Evolutionary conservation across 257 asterid species (phyloP).

Genomic region (Coffea eugenioides): DNA sequence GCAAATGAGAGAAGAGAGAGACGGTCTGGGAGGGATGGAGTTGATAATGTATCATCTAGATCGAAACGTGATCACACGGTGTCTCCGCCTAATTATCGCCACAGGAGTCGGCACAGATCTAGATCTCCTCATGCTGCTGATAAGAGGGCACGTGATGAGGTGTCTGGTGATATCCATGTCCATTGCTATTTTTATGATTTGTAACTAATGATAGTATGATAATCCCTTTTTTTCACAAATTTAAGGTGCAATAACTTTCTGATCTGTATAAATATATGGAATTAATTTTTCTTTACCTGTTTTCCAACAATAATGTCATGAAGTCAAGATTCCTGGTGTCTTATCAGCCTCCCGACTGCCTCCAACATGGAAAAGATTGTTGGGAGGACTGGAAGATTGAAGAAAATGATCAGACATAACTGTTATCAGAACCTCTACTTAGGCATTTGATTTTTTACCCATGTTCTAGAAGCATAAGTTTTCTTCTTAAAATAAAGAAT

Average conservation of each 20-base stretch:
- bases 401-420: background rate
- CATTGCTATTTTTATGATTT: slow-evolving; percentile 24
- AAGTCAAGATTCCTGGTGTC: background rate
- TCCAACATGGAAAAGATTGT: background rate
- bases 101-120: slow-evolving; percentile 62
- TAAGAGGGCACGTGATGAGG: slow-evolving; percentile 72
- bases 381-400: background rate
- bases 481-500: background rate
- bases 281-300: background rate
- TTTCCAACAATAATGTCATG: no score
- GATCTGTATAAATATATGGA: background rate
- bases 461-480: background rate
- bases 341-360: background rate
- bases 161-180: slow-evolving; percentile 75
- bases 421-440: background rate
- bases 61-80: slow-evolving; percentile 45
- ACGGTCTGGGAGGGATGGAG: slow-evolving; percentile 54
- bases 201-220: background rate
- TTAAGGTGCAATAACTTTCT: background rate
- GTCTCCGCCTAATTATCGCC: slow-evolving; percentile 61
- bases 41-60: slow-evolving; percentile 50
- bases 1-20: slow-evolving; percentile 48
- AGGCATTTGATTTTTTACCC: background rate
- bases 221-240: background rate
- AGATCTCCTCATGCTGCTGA: slow-evolving; percentile 61